Conservation (phyloP, 805 yeast species). For the Schizosaccharomyces japonicus region DNA sequence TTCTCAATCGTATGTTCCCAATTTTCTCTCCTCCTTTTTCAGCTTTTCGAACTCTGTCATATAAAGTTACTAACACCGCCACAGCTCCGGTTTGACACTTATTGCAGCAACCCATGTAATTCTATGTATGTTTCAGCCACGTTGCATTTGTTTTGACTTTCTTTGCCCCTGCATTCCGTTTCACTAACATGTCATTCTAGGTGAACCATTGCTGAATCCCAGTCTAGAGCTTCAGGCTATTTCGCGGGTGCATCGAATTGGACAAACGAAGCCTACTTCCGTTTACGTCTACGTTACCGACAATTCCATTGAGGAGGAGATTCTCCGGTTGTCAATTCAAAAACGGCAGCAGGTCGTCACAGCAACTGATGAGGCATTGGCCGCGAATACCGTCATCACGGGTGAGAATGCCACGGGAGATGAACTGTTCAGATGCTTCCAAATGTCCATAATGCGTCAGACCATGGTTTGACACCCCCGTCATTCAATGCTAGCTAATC, state of each 20-base stretch:
- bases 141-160: too few relatives aligned
- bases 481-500: too few relatives aligned
- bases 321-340: constrained; percentile 41
- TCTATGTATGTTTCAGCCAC: not conserved
- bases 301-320: constrained; percentile 73
- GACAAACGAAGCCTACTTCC: constrained; percentile 56
- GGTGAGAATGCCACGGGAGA: constrained; percentile 1
- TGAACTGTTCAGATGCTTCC: too few relatives aligned
- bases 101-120: constrained; percentile 84
- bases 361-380: constrained; percentile 7
- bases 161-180: too few relatives aligned
- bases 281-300: constrained; percentile 82
- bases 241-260: constrained; percentile 77
- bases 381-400: constrained; percentile 6
- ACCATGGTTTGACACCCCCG: too few relatives aligned
- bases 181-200: too few relatives aligned
- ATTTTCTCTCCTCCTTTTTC: constrained; percentile 16
- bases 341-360: constrained; percentile 24
- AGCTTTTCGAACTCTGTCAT: too few relatives aligned
- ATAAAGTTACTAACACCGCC: constrained; percentile 68
- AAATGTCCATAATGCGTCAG: too few relatives aligned
- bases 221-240: constrained; percentile 80
- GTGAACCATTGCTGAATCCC: constrained; percentile 79
- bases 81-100: constrained; percentile 59
- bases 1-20: not conserved